These are phyloP conservation scores for Blastocystis sp. DNA, from an alignment of 352 stramenopile species.

Conservation along the genomic window DNA sequence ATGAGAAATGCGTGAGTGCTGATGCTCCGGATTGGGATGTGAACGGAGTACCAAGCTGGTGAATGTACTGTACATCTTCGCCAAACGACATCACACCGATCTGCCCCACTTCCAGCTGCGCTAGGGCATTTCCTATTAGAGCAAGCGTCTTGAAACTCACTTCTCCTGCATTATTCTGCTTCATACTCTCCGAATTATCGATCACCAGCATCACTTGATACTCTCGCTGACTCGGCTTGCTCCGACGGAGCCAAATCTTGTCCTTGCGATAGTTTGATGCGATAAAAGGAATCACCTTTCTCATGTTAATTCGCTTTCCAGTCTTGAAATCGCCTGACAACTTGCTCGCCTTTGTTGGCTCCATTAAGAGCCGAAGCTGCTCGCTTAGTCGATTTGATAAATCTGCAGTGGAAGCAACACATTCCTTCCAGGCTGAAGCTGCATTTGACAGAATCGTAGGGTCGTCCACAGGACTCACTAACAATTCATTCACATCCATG, in stretches of 20 bases:
- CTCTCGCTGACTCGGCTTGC: conserved; percentile 91
- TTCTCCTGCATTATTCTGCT: conserved; percentile 86
- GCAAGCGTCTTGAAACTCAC: conserved; percentile 89
- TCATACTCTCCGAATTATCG: conserved; percentile 98
- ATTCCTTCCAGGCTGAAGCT: not conserved
- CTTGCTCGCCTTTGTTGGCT: conserved; percentile 92
- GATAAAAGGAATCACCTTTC: conserved; percentile 99
- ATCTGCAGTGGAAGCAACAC: conserved; percentile 76
- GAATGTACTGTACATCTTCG: conserved; percentile 84
- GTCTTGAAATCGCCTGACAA: conserved; percentile 94
- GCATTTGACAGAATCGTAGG: not conserved
- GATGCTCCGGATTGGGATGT: conserved; percentile 87
- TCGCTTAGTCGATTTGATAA: conserved; percentile 91
- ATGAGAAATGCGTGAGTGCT: conserved; percentile 88
- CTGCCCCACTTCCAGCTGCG: conserved; percentile 69
- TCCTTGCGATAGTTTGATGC: conserved; percentile 98
- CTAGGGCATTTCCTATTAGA: conserved; percentile 91
- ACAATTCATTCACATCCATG: not conserved
- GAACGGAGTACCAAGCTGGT: conserved; percentile 91
- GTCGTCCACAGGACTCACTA: not conserved
- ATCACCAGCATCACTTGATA: conserved; percentile 98
- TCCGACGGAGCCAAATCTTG: conserved; percentile 98
- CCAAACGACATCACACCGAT: conserved; percentile 82
- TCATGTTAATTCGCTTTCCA: conserved; percentile 99
- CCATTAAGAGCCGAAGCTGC: conserved; percentile 93